Evolutionary conservation across 805 yeast species (phyloP), one percentile per base, ranked within the genome.

Genomic region (Barnettozyma wickerhamii): DNA sequence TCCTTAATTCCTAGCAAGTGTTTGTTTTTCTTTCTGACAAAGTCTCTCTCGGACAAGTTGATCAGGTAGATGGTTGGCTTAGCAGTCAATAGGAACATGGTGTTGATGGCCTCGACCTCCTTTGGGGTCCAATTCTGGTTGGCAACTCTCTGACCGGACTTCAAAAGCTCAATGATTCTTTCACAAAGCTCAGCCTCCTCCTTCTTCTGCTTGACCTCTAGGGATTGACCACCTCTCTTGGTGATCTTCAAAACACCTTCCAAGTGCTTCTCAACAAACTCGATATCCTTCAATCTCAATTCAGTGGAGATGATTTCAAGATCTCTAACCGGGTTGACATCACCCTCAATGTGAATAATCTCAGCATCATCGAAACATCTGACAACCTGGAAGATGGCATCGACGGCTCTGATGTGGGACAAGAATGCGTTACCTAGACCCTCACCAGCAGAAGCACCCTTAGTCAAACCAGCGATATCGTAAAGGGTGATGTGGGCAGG

Each of bases 321-420:
- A 69, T 93, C 99, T 62, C 95, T 86, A 38, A 78, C 81, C 49
- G 99, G 99, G 68, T 93, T 81, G 48, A 93, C 99, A 57, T 90
- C 96, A 63, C 93, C 93, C 69, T 89, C 96, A 57, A 93, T 85
- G 69, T 93, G 99, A 55, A 90, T 89, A 58, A 93, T 93, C 62
- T 93, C 99, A 29, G 96, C 95, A 66, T 93, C 99, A 61, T 89
- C 96, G 59, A 93, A 93, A 68, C 95, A 86, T 69, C 99, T 83
- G 37, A 93, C 98, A 50, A 93, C 96, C 71, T 93, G 98, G 71
- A 85, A 93, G 51, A 93, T 83, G 48, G 97, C 96, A 75, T 93
- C 99, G 42, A 93, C 99, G 36, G 96, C 93, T 68, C 98, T 80
- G 58, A 93, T 93, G 65, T 93, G 90, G 53, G 95, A 83, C 70